Conservation (phyloP, 2,329 filamentous ascomycete genomes). For the Parastagonospora avenae region DNA sequence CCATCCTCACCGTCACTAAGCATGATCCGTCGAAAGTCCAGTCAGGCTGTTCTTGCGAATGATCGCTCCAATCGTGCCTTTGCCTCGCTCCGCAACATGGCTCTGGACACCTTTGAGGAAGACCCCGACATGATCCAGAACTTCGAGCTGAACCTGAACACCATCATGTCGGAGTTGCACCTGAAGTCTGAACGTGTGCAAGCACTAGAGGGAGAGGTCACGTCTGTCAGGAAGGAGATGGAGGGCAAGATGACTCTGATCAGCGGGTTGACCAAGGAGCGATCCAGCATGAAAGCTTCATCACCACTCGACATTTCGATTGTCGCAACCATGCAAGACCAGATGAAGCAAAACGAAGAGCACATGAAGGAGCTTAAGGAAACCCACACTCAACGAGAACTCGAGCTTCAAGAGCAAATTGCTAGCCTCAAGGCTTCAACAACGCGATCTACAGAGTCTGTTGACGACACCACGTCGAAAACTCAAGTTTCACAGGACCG, state of each 20-base stretch:
- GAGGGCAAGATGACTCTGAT: slow-evolving; percentile 97
- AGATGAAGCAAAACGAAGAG: slow-evolving; percentile 82
- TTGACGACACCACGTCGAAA: slow-evolving; percentile 25
- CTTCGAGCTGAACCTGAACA: slow-evolving; percentile 89
- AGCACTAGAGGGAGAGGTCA: slow-evolving; percentile 83
- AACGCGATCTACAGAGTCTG: slow-evolving; percentile 39
- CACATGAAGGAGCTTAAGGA: slow-evolving; percentile 77
- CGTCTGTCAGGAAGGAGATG: slow-evolving; percentile 90
- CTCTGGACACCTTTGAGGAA: slow-evolving; percentile 80
- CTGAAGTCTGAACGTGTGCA: slow-evolving; percentile 86
- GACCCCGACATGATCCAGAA: slow-evolving; percentile 85
- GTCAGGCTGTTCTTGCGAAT: slow-evolving; percentile 82
- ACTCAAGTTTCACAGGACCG: slow-evolving; percentile 11
- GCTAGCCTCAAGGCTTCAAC: slow-evolving; percentile 67
- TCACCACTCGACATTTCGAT: slow-evolving; percentile 91
- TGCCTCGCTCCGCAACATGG: slow-evolving; percentile 85
- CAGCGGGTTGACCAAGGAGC: slow-evolving; percentile 87
- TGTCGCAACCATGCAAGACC: slow-evolving; percentile 83
- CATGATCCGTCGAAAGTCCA: slow-evolving; percentile 92
- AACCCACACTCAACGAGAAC: slow-evolving; percentile 73
- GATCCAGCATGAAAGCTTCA: slow-evolving; percentile 80
- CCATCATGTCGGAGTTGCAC: slow-evolving; percentile 91
- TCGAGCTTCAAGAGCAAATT: slow-evolving; percentile 74
- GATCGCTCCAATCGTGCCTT: slow-evolving; percentile 93
- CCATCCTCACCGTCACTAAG: slow-evolving; percentile 70